A percentile compares a stretch with the other conserved stretches of the same genome.
Evolutionary conservation across 2,329 filamentous ascomycete genomes (phyloP).

Genomic region (Monosporascus sp.): DNA sequence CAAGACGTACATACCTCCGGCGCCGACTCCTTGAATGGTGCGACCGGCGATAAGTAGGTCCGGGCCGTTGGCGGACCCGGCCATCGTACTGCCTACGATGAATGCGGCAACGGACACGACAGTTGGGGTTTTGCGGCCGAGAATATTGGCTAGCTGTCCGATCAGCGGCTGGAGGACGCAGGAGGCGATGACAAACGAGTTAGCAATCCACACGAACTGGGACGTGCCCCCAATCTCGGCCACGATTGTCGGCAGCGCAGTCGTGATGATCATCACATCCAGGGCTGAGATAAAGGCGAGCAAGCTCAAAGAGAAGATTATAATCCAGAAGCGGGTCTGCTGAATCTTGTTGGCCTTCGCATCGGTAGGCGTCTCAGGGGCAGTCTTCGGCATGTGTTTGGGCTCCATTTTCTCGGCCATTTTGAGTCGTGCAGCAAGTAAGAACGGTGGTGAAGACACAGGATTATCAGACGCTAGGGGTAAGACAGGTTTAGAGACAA

Average conservation of each 20-base stretch:
- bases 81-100: conserved; percentile 41
- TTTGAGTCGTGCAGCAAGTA: too few species aligned
- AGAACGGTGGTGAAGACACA: too few species aligned
- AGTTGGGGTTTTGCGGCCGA: conserved; percentile 38
- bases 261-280: conserved; percentile 9
- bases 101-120: conserved; percentile 39
- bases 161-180: conserved; percentile 43
- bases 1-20: conserved; percentile 32
- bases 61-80: conserved; percentile 35
- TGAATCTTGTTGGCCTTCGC: too few species aligned
- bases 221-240: conserved; percentile 10
- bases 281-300: conserved; percentile 2
- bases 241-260: conserved; percentile 16
- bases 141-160: conserved; percentile 43
- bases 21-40: conserved; percentile 37
- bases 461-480: too few species aligned
- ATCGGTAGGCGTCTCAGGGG: too few species aligned
- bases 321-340: neutral
- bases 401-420: too few species aligned
- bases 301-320: neutral
- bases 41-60: conserved; percentile 36
- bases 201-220: conserved; percentile 22
- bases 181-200: conserved; percentile 25
- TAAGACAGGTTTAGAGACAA: too few species aligned
- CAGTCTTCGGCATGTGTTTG: too few species aligned